Base-by-base conservation (phyloP, 139 green algal genomes). In the Micromonas pusilla region DNA sequence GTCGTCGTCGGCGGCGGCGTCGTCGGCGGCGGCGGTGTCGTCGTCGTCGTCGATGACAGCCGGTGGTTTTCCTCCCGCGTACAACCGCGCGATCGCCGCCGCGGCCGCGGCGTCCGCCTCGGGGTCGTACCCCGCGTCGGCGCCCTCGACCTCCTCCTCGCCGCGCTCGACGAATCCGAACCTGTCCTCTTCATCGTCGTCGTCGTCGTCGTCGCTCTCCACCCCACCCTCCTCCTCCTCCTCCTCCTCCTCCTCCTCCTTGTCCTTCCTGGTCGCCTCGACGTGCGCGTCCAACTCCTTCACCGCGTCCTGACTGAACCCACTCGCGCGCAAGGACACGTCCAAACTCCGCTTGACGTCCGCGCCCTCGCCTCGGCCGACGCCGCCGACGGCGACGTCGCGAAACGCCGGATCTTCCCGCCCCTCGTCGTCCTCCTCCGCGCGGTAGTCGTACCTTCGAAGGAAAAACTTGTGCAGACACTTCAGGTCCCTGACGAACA, bases 401-500 rank as follows among this genome's bases (percentile, higher is more conserved):
- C 90, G 76, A 45, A 83, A 85, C 31, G 87, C 80, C 74, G 91
- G 77, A 16, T 62, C 57, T 0, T 72, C 34, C 38, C 53, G 34
- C 16, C 68, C 68, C 4, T 62, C 23, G 19, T 21, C 76, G 84
- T 94, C 89, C 9, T 79, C 52, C 66, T 91, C 87, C 20, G 85
- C 83, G 31, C 88, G 72, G 54, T 91, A 91, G 36, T 82, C 54
- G 77, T 72, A 64, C 34, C 39, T 72, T 20, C 67, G 33, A 34
- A 60, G 23, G 38, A 82, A 79, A 83, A 91, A 91, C 36, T 83
- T 85, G 57, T 79, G 72, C 32, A 99, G 88, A 86, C 92, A 95
- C 63, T 96, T 88, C 39, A 96, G 88, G 70, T 99, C 95, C n/a
- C 94, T 83, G 0, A 95, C 85, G 87, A 97, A 98, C 16, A 96